A percentile compares a stretch with the other conserved stretches of the same genome.
These are phyloP conservation scores for Diaporthe sp. DNA, from an alignment of 2,329 filamentous ascomycete species.

Conservation along the genomic window DNA sequence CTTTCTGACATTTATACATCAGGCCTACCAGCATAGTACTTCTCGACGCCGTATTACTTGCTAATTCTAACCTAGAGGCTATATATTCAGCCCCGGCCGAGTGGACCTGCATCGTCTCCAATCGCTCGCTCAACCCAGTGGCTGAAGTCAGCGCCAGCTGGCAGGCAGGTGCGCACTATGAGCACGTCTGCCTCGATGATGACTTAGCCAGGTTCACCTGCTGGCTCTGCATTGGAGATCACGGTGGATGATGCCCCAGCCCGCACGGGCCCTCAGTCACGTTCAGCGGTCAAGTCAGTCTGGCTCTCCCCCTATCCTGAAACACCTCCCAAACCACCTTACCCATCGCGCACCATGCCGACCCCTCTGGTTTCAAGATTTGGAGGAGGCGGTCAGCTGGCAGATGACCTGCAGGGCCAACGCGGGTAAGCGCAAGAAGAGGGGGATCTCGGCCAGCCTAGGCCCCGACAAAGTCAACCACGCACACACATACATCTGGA, in stretches of 20 bases:
- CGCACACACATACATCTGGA: neutral
- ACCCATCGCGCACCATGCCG: constrained; percentile 23
- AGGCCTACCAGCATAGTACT: no score
- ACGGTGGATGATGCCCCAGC: neutral
- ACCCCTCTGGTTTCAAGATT: constrained; percentile 30
- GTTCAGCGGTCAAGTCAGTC: constrained; percentile 1
- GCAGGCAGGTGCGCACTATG: neutral
- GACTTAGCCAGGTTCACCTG: neutral
- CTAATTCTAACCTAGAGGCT: no score
- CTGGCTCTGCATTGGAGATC: neutral
- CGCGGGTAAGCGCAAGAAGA: neutral
- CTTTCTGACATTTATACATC: no score
- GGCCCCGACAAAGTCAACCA: constrained; percentile 15
- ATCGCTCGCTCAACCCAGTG: no score
- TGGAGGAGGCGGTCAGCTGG: constrained; percentile 21
- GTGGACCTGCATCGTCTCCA: no score
- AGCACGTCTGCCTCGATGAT: no score
- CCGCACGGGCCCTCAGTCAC: constrained; percentile 6
- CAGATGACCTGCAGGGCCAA: constrained; percentile 7
- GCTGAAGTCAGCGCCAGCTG: constrained; percentile 27
- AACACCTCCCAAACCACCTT: constrained; percentile 30
- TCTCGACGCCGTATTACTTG: no score
- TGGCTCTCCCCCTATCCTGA: constrained; percentile 30
- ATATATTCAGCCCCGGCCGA: no score
- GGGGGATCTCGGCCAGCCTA: constrained; percentile 2